Evolutionary conservation across 1,284 basidiomycete species (phyloP).

Genomic region (Fistulinella cinereoalba): DNA sequence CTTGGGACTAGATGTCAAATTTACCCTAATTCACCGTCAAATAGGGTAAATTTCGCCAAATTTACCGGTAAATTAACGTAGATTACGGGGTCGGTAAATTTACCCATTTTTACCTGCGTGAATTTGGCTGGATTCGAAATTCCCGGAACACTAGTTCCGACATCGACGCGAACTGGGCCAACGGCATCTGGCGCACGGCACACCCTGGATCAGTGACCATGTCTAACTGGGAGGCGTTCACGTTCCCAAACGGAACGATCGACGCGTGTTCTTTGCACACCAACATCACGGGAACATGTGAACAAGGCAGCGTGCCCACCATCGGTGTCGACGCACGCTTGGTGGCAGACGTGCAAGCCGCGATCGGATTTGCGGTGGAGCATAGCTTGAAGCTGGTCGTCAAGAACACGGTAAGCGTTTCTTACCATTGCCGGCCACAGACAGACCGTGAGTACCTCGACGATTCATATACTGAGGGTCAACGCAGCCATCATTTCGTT

Average conservation of each 20-base stretch:
- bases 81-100: no score
- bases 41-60: no score
- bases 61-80: no score
- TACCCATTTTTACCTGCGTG: no score
- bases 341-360: slow-evolving; percentile 24
- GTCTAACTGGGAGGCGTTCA: background rate
- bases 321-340: slow-evolving; percentile 29
- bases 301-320: slow-evolving; percentile 16
- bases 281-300: slow-evolving; percentile 6
- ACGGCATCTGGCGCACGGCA: background rate
- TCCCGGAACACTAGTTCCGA: no score
- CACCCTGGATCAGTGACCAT: background rate
- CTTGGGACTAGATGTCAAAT: no score
- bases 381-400: slow-evolving; percentile 44
- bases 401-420: slow-evolving; percentile 47
- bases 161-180: slow-evolving; percentile 10
- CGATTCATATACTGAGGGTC: no score
- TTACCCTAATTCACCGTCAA: no score
- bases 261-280: background rate
- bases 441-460: no score
- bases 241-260: background rate
- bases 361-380: background rate
- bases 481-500: slow-evolving; percentile 36
- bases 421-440: no score
- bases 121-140: no score